phyloP scores from a whole-genome alignment of 768 basidiomycete species.

The Coprinopsis sp. region DNA sequence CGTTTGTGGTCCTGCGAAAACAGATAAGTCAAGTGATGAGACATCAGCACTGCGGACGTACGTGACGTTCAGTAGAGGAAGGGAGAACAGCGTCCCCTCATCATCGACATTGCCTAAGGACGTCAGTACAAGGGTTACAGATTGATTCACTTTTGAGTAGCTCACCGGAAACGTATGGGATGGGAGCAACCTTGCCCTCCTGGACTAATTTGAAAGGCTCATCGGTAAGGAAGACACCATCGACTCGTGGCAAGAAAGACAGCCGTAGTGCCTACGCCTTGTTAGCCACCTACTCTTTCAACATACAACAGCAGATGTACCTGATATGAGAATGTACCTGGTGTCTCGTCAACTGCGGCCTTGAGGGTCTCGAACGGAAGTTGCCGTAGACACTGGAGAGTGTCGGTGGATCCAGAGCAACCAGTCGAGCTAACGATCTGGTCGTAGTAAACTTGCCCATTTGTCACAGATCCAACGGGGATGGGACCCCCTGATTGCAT shows the following conservation, averaged over 20 bases:
- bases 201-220: constrained; percentile 37
- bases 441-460: constrained; percentile 31
- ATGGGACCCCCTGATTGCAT: constrained; percentile 41
- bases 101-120: constrained; percentile 48
- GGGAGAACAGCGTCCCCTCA: constrained; percentile 50
- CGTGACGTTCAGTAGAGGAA: constrained; percentile 42
- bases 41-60: too few species aligned
- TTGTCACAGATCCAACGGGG: constrained; percentile 16
- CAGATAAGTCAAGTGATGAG: too few species aligned
- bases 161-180: too few species aligned
- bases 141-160: too few species aligned
- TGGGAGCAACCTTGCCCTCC: constrained; percentile 40
- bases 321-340: constrained; percentile 26
- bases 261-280: constrained; percentile 33
- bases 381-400: constrained; percentile 38
- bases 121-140: constrained; percentile 46
- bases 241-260: constrained; percentile 46
- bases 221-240: constrained; percentile 45
- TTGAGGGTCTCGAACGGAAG: constrained; percentile 27
- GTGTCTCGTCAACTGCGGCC: constrained; percentile 25
- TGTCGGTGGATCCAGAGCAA: constrained; percentile 31
- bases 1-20: constrained; percentile 17
- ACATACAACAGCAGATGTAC: too few species aligned
- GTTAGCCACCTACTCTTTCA: too few species aligned
- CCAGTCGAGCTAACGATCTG: constrained; percentile 31